Evolutionary conservation across 2,329 filamentous ascomycete species (phyloP).

Genomic region (Claviceps pazoutovae): DNA sequence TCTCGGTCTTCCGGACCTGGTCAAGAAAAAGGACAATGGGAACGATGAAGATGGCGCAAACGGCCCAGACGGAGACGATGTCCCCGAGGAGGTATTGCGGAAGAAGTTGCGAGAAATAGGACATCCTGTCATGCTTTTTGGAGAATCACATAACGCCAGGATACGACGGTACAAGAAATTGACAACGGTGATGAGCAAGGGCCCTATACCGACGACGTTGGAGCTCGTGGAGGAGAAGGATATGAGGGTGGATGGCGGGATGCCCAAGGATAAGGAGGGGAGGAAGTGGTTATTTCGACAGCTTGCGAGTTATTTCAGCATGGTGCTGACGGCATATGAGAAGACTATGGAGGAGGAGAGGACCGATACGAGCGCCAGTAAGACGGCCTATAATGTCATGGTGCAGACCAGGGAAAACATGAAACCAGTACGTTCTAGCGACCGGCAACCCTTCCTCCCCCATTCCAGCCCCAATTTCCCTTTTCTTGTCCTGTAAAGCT

Average conservation of each 20-base stretch:
- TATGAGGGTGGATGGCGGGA: constrained; percentile 62
- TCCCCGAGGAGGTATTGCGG: constrained; percentile 57
- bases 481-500: too few species aligned
- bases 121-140: constrained; percentile 67
- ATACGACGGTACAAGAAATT: constrained; percentile 59
- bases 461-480: neutral
- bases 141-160: constrained; percentile 58
- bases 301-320: constrained; percentile 86
- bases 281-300: constrained; percentile 69
- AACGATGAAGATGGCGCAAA: constrained; percentile 24
- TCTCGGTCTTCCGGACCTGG: constrained; percentile 65
- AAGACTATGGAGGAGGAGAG: constrained; percentile 54
- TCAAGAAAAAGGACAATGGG: constrained; percentile 26
- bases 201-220: constrained; percentile 78
- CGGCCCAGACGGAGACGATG: constrained; percentile 39
- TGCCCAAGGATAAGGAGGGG: constrained; percentile 50
- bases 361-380: constrained; percentile 58
- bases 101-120: constrained; percentile 54
- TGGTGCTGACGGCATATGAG: constrained; percentile 86
- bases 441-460: neutral
- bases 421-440: constrained; percentile 42
- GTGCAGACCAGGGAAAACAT: constrained; percentile 77
- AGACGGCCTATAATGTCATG: constrained; percentile 73
- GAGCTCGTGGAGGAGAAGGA: constrained; percentile 68
- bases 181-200: constrained; percentile 46